A percentile compares a stretch with the other conserved stretches of the same genome.
These are phyloP conservation scores for Zygoascus flipseniorum DNA, from an alignment of 805 yeast genomes.

Conservation along the genomic window DNA sequence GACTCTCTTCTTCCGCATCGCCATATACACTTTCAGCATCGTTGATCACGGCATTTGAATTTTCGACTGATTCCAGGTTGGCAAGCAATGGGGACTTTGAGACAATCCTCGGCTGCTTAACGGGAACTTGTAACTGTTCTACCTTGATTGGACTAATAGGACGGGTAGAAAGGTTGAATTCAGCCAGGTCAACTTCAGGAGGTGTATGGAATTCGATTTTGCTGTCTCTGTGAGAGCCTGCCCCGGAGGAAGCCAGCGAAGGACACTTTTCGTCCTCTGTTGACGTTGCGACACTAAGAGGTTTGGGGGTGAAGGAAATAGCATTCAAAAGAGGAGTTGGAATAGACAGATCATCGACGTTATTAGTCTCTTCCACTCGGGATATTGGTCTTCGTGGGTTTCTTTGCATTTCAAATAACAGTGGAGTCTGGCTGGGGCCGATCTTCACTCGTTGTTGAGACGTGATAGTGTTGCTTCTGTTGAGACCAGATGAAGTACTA, in stretches of 20 bases:
- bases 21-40: constrained; percentile 14
- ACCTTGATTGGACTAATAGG: not conserved
- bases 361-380: not conserved
- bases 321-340: constrained; percentile 7
- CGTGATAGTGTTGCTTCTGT: constrained; percentile 15
- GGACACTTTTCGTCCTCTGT: not conserved
- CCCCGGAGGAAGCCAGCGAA: not conserved
- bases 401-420: constrained; percentile 4
- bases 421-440: constrained; percentile 9
- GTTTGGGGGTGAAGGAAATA: constrained; percentile 2
- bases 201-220: not conserved
- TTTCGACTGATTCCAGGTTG: not conserved
- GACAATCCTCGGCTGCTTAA: not conserved
- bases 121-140: not conserved
- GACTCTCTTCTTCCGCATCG: constrained; percentile 5
- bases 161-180: not conserved
- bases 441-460: constrained; percentile 9
- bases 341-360: not conserved
- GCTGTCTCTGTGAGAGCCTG: not conserved
- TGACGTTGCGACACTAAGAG: not conserved
- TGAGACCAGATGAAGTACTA: constrained; percentile 8
- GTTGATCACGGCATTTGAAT: not conserved
- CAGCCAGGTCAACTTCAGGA: not conserved
- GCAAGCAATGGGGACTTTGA: not conserved
- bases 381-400: not conserved